Conservation (phyloP, 768 basidiomycete species). For the Coprinopsis cinerea region DNA sequence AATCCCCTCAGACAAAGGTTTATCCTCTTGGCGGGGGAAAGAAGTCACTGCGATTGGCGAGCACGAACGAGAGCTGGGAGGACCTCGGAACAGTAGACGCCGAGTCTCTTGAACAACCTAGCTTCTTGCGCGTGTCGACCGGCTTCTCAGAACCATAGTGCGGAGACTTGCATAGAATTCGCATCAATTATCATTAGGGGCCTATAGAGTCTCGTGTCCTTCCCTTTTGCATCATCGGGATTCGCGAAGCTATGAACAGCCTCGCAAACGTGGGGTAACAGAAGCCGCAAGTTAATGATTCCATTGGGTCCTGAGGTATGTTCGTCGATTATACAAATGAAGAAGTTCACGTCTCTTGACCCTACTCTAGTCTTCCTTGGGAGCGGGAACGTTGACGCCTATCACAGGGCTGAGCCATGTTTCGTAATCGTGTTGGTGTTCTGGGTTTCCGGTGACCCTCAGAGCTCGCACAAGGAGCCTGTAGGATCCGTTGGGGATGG, state of each 20-base stretch:
- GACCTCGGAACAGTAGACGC: not conserved
- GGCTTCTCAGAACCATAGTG: not conserved
- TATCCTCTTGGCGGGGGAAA: not conserved
- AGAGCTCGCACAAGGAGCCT: conserved; percentile 34
- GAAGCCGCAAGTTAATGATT: too few species aligned
- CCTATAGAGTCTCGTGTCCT: not conserved
- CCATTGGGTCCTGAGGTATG: too few species aligned
- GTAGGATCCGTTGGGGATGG: conserved; percentile 37
- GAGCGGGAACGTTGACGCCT: conserved; percentile 19
- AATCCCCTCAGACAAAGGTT: not conserved
- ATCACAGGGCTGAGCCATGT: conserved; percentile 39
- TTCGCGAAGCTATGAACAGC: too few species aligned
- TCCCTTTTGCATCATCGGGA: too few species aligned
- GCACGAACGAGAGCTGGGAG: not conserved
- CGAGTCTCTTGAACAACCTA: not conserved
- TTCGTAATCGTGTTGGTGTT: conserved; percentile 39
- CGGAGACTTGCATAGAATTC: not conserved
- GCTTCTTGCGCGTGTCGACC: not conserved
- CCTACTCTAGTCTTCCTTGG: too few species aligned
- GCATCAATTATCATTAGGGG: not conserved
- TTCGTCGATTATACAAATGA: too few species aligned
- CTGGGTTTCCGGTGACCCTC: conserved; percentile 36
- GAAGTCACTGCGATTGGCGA: not conserved
- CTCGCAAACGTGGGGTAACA: too few species aligned
- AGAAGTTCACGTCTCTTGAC: too few species aligned